These are phyloP conservation scores for Priceomyces melissophilus DNA, from an alignment of 805 yeast genomes.

Conservation along the genomic window DNA sequence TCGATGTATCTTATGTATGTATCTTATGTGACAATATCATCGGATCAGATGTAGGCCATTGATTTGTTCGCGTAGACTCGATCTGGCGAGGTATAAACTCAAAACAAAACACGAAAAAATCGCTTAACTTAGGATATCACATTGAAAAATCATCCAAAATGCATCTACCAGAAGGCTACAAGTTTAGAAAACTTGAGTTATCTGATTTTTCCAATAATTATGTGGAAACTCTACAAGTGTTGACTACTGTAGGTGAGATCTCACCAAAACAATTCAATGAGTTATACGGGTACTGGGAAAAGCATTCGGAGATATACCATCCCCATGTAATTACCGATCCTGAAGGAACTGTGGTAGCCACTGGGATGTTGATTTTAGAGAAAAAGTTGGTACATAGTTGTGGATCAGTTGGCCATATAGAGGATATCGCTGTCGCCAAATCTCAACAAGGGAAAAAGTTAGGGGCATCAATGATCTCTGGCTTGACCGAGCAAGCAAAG, in stretches of 20 bases:
- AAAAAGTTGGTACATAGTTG: slow-evolving; percentile 78
- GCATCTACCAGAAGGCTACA: slow-evolving; percentile 62
- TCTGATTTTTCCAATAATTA: slow-evolving; percentile 64
- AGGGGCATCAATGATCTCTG: slow-evolving; percentile 64
- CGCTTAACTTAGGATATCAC: too few species aligned
- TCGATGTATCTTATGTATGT: neutral
- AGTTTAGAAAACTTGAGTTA: slow-evolving; percentile 52
- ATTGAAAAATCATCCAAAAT: slow-evolving; percentile 4
- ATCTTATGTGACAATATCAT: neutral
- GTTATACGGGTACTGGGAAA: slow-evolving; percentile 58
- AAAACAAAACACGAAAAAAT: too few species aligned
- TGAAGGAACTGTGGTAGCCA: slow-evolving; percentile 62
- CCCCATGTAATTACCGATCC: slow-evolving; percentile 64
- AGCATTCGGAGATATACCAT: slow-evolving; percentile 52
- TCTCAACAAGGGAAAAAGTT: slow-evolving; percentile 80
- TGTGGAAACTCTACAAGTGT: slow-evolving; percentile 55
- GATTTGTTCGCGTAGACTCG: too few species aligned
- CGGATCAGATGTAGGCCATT: too few species aligned
- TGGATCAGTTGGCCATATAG: slow-evolving; percentile 89
- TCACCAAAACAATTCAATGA: slow-evolving; percentile 45
- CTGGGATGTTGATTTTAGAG: slow-evolving; percentile 80
- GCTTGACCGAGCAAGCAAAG: slow-evolving; percentile 58
- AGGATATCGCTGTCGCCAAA: slow-evolving; percentile 79
- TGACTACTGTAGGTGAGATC: slow-evolving; percentile 83
- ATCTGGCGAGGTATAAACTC: too few species aligned